These are phyloP conservation scores for Bigelowiella natans DNA, from an alignment of 78 protist species.

Conservation along the genomic window DNA sequence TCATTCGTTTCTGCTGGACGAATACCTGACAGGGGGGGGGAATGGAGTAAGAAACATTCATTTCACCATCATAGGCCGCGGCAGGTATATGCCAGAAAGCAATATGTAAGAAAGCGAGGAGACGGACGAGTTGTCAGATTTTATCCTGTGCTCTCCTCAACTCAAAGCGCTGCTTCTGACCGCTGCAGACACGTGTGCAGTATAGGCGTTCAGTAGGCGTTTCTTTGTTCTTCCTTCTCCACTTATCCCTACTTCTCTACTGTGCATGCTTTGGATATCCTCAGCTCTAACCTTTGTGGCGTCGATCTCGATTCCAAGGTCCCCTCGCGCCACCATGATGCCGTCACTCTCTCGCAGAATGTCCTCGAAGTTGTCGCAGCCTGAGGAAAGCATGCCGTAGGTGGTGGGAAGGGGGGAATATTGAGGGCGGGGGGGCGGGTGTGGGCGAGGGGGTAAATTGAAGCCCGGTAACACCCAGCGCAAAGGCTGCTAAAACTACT, in stretches of 20 bases:
- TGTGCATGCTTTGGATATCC: not conserved
- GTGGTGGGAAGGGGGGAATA: not conserved
- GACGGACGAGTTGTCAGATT: too few relatives aligned
- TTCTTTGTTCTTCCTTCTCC: not conserved
- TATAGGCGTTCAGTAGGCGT: not conserved
- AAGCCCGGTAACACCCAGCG: too few relatives aligned
- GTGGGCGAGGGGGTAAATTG: not conserved
- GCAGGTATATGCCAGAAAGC: too few relatives aligned
- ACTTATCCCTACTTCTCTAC: not conserved
- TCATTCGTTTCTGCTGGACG: constrained; percentile 72
- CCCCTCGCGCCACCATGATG: constrained; percentile 21
- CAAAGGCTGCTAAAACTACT: not conserved
- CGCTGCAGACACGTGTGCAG: too few relatives aligned
- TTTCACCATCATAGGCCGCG: too few relatives aligned
- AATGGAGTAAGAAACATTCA: too few relatives aligned
- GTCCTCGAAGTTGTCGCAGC: not conserved
- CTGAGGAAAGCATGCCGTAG: not conserved
- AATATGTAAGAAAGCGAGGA: too few relatives aligned
- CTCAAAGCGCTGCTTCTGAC: too few relatives aligned
- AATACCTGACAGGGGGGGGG: constrained; percentile 52
- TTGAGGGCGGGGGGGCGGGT: not conserved
- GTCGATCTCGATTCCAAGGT: constrained; percentile 3
- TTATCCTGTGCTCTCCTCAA: too few relatives aligned
- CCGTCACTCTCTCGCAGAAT: not conserved
- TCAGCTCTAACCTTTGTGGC: not conserved